These are phyloP conservation scores for Schwanniomyces yamadae DNA, from an alignment of 805 yeast genomes.

Conservation along the genomic window DNA sequence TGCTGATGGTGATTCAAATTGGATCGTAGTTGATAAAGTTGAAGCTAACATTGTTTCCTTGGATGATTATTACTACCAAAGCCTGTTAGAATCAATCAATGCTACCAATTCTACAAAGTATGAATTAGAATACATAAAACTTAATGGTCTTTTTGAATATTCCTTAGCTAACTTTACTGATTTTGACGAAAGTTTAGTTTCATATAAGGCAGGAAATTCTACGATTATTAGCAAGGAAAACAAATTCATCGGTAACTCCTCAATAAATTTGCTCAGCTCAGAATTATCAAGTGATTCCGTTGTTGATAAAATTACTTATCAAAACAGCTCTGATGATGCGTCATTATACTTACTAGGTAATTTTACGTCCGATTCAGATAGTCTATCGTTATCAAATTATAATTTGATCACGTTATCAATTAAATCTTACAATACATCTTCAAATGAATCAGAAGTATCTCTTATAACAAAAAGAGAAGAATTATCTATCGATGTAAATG, in stretches of 20 bases:
- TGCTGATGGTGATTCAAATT: slow-evolving; percentile 25
- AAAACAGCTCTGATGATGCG: slow-evolving; percentile 24
- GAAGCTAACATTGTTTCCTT: slow-evolving; percentile 48
- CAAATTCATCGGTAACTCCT: slow-evolving; percentile 40
- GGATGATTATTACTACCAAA: slow-evolving; percentile 36
- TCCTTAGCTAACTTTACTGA: slow-evolving; percentile 61
- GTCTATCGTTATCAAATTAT: slow-evolving; percentile 25
- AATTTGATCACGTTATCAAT: slow-evolving; percentile 29
- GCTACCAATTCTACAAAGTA: slow-evolving; percentile 26
- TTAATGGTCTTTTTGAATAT: slow-evolving; percentile 85
- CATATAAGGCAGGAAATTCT: slow-evolving; percentile 13
- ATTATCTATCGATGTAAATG: slow-evolving; percentile 9
- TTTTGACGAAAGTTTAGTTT: slow-evolving; percentile 30
- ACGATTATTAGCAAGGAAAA: slow-evolving; percentile 29
- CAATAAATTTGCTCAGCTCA: slow-evolving; percentile 37
- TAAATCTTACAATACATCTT: slow-evolving; percentile 28
- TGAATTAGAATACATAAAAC: slow-evolving; percentile 27
- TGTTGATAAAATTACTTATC: slow-evolving; percentile 30
- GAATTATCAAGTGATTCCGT: slow-evolving; percentile 27
- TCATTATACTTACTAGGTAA: slow-evolving; percentile 48
- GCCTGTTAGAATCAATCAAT: slow-evolving; percentile 14
- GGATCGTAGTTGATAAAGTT: slow-evolving; percentile 72
- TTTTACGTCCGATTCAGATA: slow-evolving; percentile 36
- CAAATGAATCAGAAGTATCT: slow-evolving; percentile 26
- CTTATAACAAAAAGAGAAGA: slow-evolving; percentile 18